Conservation (phyloP, 2,329 filamentous ascomycete species). For the Fusarium penzigii region DNA sequence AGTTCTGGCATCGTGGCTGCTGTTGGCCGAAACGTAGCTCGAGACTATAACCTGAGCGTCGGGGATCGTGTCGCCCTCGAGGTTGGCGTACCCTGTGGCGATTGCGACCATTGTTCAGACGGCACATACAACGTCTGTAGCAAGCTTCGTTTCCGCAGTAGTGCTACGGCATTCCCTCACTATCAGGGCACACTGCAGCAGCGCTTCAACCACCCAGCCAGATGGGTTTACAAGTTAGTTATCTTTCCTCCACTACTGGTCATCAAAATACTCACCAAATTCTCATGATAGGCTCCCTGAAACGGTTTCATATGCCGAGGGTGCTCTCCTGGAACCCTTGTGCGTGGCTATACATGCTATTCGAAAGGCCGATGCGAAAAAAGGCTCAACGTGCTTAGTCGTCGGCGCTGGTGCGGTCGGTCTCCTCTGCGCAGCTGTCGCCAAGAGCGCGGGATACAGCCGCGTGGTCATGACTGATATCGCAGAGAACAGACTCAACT, state of each 20-base stretch:
- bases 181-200: conserved; percentile 59
- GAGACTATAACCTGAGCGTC: conserved; percentile 41
- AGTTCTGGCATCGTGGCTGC: conserved; percentile 57
- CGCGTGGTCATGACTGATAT: conserved; percentile 5
- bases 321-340: conserved; percentile 6
- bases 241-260: too few species aligned
- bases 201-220: conserved; percentile 60
- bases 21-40: conserved; percentile 51
- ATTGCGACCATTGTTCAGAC: conserved; percentile 56
- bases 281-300: conserved; percentile 5
- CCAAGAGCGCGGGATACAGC: neutral
- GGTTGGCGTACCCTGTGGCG: conserved; percentile 60
- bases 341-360: conserved; percentile 3
- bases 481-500: conserved; percentile 2
- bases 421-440: conserved; percentile 6
- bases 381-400: neutral
- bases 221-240: conserved; percentile 49
- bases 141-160: conserved; percentile 59
- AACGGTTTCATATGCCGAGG: conserved; percentile 1
- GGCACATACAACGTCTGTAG: conserved; percentile 64
- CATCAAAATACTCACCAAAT: neutral
- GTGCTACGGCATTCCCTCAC: conserved; percentile 57
- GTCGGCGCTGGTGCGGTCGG: conserved; percentile 6
- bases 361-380: neutral
- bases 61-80: conserved; percentile 66